Evolutionary conservation across 371 early-diverging fungal genomes (phyloP).

Genomic region (Coemansia sp.): DNA sequence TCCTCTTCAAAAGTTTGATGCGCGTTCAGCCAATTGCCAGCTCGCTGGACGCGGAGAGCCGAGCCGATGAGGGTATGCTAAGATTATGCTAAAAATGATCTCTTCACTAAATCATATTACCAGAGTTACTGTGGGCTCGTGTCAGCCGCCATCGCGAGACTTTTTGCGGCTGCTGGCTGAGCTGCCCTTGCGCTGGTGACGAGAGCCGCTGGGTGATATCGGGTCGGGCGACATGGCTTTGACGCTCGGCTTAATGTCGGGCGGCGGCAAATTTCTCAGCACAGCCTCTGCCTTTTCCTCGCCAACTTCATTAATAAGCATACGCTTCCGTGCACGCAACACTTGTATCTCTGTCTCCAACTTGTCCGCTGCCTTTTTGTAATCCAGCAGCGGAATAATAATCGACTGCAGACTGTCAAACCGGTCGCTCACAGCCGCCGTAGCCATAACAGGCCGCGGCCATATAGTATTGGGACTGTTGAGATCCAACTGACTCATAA

Average conservation of each 20-base stretch:
- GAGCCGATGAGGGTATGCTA: no score
- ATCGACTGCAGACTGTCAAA: constrained; percentile 72
- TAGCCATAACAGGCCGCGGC: constrained; percentile 77
- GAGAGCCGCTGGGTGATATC: constrained; percentile 3
- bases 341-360: constrained; percentile 72
- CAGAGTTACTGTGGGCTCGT: neutral
- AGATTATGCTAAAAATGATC: no score
- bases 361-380: constrained; percentile 78
- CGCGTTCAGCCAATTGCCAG: neutral
- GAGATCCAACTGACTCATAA: constrained; percentile 61
- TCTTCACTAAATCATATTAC: neutral
- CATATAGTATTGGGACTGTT: constrained; percentile 46
- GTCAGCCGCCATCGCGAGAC: constrained; percentile 2
- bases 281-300: constrained; percentile 30
- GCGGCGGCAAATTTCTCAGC: constrained; percentile 38
- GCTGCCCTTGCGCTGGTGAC: constrained; percentile 47
- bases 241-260: constrained; percentile 6
- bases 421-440: constrained; percentile 66
- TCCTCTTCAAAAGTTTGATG: neutral
- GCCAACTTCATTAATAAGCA: constrained; percentile 47
- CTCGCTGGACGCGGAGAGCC: neutral
- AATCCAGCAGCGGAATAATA: constrained; percentile 71
- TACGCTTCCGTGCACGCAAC: constrained; percentile 54
- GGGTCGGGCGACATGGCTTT: neutral
- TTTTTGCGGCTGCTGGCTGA: constrained; percentile 40